Conservation (phyloP, 345 rosid genomes). For the Rubroshorea leprosula region DNA sequence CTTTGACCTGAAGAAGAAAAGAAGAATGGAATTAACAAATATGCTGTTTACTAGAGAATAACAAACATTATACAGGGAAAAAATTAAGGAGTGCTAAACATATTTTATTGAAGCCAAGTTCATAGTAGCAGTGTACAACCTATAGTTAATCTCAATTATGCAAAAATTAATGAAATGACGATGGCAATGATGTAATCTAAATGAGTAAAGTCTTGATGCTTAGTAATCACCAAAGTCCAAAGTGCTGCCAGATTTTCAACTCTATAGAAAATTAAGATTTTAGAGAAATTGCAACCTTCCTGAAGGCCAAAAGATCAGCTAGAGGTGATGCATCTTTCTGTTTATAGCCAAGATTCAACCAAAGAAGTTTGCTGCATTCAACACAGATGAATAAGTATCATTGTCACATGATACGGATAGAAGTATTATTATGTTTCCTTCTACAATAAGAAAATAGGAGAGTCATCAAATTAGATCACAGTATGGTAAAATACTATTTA, state of each 20-base stretch:
- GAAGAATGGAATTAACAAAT: slow-evolving; percentile 7
- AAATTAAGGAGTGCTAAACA: background rate
- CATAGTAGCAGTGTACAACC: background rate
- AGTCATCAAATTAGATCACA: background rate
- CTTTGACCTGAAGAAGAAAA: slow-evolving; percentile 55
- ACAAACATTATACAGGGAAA: background rate
- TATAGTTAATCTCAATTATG: background rate
- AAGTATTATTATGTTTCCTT: background rate
- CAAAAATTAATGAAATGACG: background rate
- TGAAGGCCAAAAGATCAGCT: slow-evolving; percentile 90
- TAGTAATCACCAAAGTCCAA: background rate
- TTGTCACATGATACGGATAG: background rate
- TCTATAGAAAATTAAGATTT: slow-evolving; percentile 4
- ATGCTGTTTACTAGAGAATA: background rate
- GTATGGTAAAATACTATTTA: background rate
- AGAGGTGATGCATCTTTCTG: slow-evolving; percentile 73
- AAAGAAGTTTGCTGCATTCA: slow-evolving; percentile 67
- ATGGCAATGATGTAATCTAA: background rate
- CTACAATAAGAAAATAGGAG: too few species aligned
- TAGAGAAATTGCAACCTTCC: slow-evolving; percentile 51
- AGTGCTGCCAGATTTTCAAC: slow-evolving; percentile 7
- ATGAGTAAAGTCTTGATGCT: background rate
- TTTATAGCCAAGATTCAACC: slow-evolving; percentile 86
- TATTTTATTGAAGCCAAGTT: background rate
- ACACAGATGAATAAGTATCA: slow-evolving; percentile 10